Evolutionary conservation across 2,329 filamentous ascomycete species (phyloP), one percentile per base, ranked within the genome.

Genomic region (Fonsecaea monophora): DNA sequence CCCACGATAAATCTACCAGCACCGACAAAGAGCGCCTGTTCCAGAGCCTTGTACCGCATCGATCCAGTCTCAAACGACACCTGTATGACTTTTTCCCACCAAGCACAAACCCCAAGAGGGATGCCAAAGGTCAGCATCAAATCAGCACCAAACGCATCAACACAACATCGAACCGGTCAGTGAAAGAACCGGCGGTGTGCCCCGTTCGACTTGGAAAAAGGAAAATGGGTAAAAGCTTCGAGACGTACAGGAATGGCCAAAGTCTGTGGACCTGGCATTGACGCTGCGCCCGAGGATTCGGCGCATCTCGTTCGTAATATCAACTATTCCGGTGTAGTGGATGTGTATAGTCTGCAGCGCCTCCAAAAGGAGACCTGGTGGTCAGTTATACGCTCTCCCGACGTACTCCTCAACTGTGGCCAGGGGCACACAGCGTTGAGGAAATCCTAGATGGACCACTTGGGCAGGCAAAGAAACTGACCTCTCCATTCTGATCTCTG

Each of bases 61-160:
- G 79, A 74, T n/a, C 79, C 80, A 12, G 80, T 81, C 76, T 80
- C 75, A 62, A 80, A 77, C 18, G 75, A 75, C 40, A 79, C 71
- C 60, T 78, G 74, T 18, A 73, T 79, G 69, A 79, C 78, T 79
- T 54, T 25, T 25, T 25, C 25, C 25, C 25, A 25, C 25, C 25
- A 25, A 25, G 25, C 3, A 25, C 25, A 25, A 25, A 25, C 25
- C 57, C 32, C 40, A 32, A 32, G 30, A 50, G 53, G 45, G 45
- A 25, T 50, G 45, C 45, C 45, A 9, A 21, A 9, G 56, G 25
- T 25, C 25, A 25, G 25, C 25, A 25, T 25, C 25, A 25, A 25
- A 25, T 56, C 60, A 59, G 54, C 54, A 25, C 10, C 56, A 60
- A 12, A 34, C 30, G 25, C 3, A 3, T 38, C 2, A 42, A 30